Conservation (phyloP, 495 filamentous ascomycete species). For the Stereocaulon alpinum region DNA sequence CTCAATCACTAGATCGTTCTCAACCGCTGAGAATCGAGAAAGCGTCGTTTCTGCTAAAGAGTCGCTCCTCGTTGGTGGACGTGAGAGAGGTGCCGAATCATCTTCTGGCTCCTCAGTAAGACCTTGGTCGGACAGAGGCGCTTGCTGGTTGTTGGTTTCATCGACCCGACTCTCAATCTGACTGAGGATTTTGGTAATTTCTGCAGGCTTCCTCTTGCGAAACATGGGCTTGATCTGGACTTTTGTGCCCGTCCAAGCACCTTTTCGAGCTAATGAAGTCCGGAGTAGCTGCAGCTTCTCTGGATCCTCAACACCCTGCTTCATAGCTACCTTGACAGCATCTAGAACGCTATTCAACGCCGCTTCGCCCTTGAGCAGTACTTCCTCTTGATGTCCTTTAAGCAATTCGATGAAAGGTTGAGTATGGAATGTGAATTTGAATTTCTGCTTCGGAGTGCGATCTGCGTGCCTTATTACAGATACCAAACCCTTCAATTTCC, state of each 20-base stretch:
- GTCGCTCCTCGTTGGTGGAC: slow-evolving; percentile 55
- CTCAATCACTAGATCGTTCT: slow-evolving; percentile 81
- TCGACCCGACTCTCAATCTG: slow-evolving; percentile 24
- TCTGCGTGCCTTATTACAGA: slow-evolving; percentile 93
- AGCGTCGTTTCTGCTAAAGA: slow-evolving; percentile 79
- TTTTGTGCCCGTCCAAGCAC: slow-evolving; percentile 88
- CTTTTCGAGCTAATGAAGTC: slow-evolving; percentile 82
- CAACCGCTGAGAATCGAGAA: slow-evolving; percentile 78
- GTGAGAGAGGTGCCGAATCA: neutral
- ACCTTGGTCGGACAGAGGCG: neutral
- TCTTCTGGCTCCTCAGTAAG: slow-evolving; percentile 15
- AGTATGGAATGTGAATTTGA: slow-evolving; percentile 97
- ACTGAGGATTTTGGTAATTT: slow-evolving; percentile 26
- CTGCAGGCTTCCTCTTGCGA: slow-evolving; percentile 61
- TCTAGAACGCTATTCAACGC: slow-evolving; percentile 81
- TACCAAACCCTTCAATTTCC: slow-evolving; percentile 98
- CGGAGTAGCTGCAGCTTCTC: slow-evolving; percentile 75
- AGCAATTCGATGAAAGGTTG: slow-evolving; percentile 91
- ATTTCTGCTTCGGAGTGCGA: slow-evolving; percentile 96
- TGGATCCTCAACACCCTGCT: slow-evolving; percentile 68
- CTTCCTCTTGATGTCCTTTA: slow-evolving; percentile 91
- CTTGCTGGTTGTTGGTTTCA: slow-evolving; percentile 12
- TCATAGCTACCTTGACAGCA: slow-evolving; percentile 70
- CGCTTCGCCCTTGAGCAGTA: slow-evolving; percentile 82
- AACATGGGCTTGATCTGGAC: slow-evolving; percentile 99